Evolutionary conservation across 495 filamentous ascomycete species (phyloP).

Genomic region (Penicillium argentinense): DNA sequence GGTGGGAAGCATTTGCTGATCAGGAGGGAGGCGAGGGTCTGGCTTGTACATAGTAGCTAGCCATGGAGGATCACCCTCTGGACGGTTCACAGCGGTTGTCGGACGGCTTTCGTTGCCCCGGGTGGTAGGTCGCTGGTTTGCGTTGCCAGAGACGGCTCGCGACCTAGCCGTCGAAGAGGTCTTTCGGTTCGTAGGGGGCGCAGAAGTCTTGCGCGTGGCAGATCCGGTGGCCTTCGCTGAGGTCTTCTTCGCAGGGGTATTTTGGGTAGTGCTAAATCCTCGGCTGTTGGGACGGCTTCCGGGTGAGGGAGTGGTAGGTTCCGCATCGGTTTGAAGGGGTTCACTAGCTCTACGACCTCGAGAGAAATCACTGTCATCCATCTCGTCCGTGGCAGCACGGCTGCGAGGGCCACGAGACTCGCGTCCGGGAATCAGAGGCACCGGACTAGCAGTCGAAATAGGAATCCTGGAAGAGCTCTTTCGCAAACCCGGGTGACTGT

Average conservation of each 20-base stretch:
- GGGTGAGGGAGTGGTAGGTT: conserved; percentile 49
- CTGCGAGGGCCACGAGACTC: conserved; percentile 67
- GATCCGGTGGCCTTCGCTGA: conserved; percentile 45
- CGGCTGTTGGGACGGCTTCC: conserved; percentile 45
- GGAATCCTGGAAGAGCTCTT: conserved; percentile 77
- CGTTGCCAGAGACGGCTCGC: conserved; percentile 40
- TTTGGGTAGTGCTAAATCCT: conserved; percentile 29
- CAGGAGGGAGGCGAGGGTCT: conserved; percentile 88
- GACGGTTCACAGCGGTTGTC: conserved; percentile 64
- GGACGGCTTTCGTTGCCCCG: conserved; percentile 58
- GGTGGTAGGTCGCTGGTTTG: conserved; percentile 59
- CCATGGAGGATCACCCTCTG: conserved; percentile 96
- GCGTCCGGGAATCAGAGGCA: conserved; percentile 74
- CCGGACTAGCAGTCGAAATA: conserved; percentile 71
- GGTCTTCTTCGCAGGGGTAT: conserved; percentile 36
- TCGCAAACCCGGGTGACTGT: conserved; percentile 43
- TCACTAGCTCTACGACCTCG: conserved; percentile 69
- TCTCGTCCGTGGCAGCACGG: conserved; percentile 43
- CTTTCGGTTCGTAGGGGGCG: conserved; percentile 38
- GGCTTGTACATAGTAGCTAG: conserved; percentile 92
- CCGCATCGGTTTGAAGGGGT: conserved; percentile 58
- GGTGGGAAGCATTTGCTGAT: conserved; percentile 93
- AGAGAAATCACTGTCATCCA: conserved; percentile 61
- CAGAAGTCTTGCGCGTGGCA: conserved; percentile 43
- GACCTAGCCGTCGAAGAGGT: conserved; percentile 26